Evolutionary conservation across 225 moss, liverwort and hornwort genomes (phyloP).

Genomic region (Antitrichia curtipendula): DNA sequence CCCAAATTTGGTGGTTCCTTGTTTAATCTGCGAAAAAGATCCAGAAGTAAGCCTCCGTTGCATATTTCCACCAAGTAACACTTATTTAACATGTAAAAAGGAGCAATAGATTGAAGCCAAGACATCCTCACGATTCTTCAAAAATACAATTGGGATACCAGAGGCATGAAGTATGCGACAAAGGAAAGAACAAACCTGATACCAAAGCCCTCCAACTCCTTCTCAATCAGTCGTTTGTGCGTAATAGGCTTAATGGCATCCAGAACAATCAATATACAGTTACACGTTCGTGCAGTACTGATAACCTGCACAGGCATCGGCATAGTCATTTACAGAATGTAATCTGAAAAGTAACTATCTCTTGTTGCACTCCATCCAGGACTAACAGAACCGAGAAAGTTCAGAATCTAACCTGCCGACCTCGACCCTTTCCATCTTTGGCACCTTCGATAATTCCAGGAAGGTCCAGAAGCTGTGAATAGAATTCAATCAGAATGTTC

Average conservation of each 20-base stretch:
- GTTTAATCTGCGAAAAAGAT: constrained; percentile 36
- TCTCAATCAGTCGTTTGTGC: constrained; percentile 86
- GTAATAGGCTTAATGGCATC: constrained; percentile 97
- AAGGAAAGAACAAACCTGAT: constrained; percentile 44
- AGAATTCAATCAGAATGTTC: not conserved
- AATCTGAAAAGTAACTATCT: not conserved
- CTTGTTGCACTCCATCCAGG: not conserved
- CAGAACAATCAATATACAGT: constrained; percentile 82
- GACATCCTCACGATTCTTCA: not conserved
- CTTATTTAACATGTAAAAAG: not conserved
- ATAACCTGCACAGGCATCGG: constrained; percentile 44
- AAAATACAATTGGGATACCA: not conserved
- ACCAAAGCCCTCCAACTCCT: constrained; percentile 89
- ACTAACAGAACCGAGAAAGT: not conserved
- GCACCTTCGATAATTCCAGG: constrained; percentile 97
- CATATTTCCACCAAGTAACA: not conserved
- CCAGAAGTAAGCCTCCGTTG: not conserved
- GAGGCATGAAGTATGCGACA: not conserved
- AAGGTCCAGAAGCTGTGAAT: constrained; percentile 61
- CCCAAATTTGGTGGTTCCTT: constrained; percentile 66
- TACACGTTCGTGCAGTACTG: constrained; percentile 88
- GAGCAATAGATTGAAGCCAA: not conserved
- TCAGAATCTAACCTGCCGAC: constrained; percentile 48
- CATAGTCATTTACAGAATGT: not conserved
- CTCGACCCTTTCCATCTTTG: constrained; percentile 94